Evolutionary conservation across 1,284 basidiomycete species (phyloP), one percentile per base, ranked within the genome.

Genomic region (Pisolithus thermaeus): DNA sequence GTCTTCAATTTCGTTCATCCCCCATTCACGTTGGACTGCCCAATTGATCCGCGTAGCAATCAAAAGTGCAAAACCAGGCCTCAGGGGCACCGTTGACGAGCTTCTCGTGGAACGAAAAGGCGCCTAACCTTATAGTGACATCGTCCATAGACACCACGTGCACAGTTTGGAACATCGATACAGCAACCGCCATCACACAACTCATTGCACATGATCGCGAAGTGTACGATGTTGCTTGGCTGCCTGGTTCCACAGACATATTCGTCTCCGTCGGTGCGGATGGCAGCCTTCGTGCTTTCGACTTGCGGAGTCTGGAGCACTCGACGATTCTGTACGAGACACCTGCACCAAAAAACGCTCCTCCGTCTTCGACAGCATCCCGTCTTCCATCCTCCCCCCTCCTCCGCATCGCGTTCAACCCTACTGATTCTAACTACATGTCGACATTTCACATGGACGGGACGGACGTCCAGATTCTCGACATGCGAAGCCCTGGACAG

Each of bases 211-310:
- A 99, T 73, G 97, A 99, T 75, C 84, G 93, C 45, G 97, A 98
- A 68, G 97, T 99, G 6, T 95, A 94, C 70, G 92, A 96, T 64
- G 92, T 96, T 46, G 94, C 92, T 39, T 98, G 97, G 96, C 82
- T 97, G n/a, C 97, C 97, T 2, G 84, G 87, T n/a, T 96, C 92
- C 11, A 90, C 91, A 4, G 95, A 99, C 68, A 95, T 98, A 58
- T 99, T 99, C 69, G 95, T 98, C 32, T 96, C 92, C 14, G 97
- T 99, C 20, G 97, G 97, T 23, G 97, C 96, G 12, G 97, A 99
- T 66, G 97, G 97, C 11, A 93, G 89, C 53, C 75, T 99, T 36
- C 90, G 97, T 46, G 95, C 97, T 7, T 99, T 99, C 66, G 97
- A 99, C 70, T 74, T 99, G 51, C 86, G 97, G 37, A 92, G 90